A percentile compares a stretch with the other conserved stretches of the same genome.
phyloP scores from a whole-genome alignment of 768 basidiomycete species.

The Leccinellum rugosiceps region DNA sequence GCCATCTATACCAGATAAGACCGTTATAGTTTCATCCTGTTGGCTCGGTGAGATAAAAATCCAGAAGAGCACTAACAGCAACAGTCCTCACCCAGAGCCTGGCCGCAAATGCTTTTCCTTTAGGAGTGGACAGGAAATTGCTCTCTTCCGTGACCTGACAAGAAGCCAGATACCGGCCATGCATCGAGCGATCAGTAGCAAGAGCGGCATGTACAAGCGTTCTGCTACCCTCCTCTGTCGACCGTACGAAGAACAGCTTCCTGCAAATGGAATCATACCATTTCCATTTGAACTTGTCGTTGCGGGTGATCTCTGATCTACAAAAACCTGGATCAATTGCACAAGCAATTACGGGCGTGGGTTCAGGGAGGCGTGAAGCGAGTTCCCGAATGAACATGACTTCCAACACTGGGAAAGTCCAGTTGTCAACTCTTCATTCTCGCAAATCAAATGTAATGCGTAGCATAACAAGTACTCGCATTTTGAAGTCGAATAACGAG shows the following conservation, averaged over 20 bases:
- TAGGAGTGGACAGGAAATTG: slow-evolving; percentile 27
- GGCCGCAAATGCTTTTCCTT: slow-evolving; percentile 27
- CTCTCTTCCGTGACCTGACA: slow-evolving; percentile 27
- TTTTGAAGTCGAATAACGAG: slow-evolving; percentile 27
- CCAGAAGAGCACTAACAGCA: not conserved
- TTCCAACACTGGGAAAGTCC: slow-evolving; percentile 23
- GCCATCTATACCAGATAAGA: slow-evolving; percentile 19
- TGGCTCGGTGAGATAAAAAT: not conserved
- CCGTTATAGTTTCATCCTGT: slow-evolving; percentile 22
- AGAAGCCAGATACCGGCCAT: slow-evolving; percentile 31
- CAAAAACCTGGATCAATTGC: slow-evolving; percentile 35
- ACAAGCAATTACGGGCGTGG: slow-evolving; percentile 23
- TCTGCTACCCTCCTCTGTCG: slow-evolving; percentile 33
- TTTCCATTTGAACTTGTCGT: not conserved
- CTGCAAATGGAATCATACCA: slow-evolving; percentile 3
- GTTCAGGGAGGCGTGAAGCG: slow-evolving; percentile 21
- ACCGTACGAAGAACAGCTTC: slow-evolving; percentile 19
- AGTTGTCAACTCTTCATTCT: not conserved
- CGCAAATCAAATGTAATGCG: not conserved
- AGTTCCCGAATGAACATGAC: slow-evolving; percentile 36
- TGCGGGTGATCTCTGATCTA: slow-evolving; percentile 26
- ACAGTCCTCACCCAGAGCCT: slow-evolving; percentile 32
- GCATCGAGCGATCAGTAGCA: slow-evolving; percentile 20
- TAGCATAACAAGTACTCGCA: slow-evolving; percentile 11
- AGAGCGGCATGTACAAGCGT: slow-evolving; percentile 29